Evolutionary conservation across 805 yeast species (phyloP), one percentile per base, ranked within the genome.

Genomic region (Huiozyma sinensis): DNA sequence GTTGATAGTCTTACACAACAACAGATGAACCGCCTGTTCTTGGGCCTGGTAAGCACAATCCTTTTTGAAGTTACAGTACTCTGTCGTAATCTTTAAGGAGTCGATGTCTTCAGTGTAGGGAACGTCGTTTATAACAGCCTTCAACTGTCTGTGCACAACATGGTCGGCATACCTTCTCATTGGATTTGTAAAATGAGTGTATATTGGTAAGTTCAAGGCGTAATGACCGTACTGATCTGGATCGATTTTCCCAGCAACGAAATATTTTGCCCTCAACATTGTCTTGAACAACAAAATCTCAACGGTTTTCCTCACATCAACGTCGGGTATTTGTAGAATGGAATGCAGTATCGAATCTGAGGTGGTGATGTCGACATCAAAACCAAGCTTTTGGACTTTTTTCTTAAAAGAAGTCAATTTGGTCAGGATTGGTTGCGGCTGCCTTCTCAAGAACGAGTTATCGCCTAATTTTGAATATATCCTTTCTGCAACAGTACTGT

Each of bases 111-210:
- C 76, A 13, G 61, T 61, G 36, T 70, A 73, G 11, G 69, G 73
- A 7, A 56, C 47, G 3, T 61, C 64, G 35, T 63, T 65, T 35
- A 92, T 61, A 28, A 81, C 76, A 1, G 78, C 62, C 59, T 85
- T 89, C 52, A 92, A 67, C 66, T 92, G 98, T 54, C 96, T 77
- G 58, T 92, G 98, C 35, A 86, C 97, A 52, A 89, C 76, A 42
- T 86, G 72, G 62, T 92, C 98, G 1, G 95, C 88, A 61, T 89
- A 92, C 55, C 98, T 75, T 61, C 95, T 76, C 58, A 87, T 69
- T 11, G 98, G 97, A 1, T 95, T 77, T n/a, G 85, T 83, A 68
- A 89, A 89, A 64, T 90, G 97, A 0, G 97, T 86, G 62, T 86
- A 92, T 38, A 87, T 68, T 29, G 96, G 95, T 45, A 83, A 62